Base-by-base conservation (phyloP, 371 early-diverging fungal species). In the Actinomortierella wolfii region DNA sequence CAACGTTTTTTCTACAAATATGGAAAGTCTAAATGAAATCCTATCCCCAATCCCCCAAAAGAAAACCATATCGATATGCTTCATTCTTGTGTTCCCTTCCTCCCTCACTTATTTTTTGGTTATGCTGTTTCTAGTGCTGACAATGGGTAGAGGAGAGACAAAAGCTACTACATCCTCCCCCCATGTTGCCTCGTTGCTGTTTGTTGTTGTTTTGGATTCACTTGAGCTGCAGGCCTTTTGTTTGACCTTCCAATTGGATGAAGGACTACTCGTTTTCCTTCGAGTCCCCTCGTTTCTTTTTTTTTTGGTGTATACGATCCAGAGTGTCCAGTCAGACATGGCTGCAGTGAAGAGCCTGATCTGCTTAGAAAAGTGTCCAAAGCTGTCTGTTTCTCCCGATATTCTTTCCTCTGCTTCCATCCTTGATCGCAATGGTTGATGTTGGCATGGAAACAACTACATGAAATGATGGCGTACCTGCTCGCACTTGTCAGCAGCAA, bases 401-500 rank as follows among this genome's bases (percentile, higher is more conserved):
- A 4, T 34, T 11, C 20, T 47, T 18, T 21, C 17, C 8, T 47
- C 21, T 47, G 8, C 21, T 21, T 47, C 20, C 24, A 11, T 24
- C 20, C 47, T 18, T 20, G 44, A 44, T 20, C 13, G 15, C 44
- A 44, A 44, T 41, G 41, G 41, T 15, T 41, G 9, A 15, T n/a
- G n/a, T n/a, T n/a, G n/a, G n/a, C 34, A 34, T 34, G 34, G 7
- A 11, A 34, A 34, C 34, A 4, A 34, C 34, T 11, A 34, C 34
- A 34, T 6, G 60, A 45, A 56, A 51, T 60, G 39, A 73, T 68
- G 20, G 61, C 64, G 46, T 79, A 74, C 86, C 71, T 81, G 80
- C 50, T 84, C 78, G 60, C 88, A 85, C 63, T 82, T 80, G 28
- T 78, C 69, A 18, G 87, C 82, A 24, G 88, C 85, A 77, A 89